Evolutionary conservation across 2,329 filamentous ascomycete genomes (phyloP).

Genomic region (Incumbomyces delicatus): DNA sequence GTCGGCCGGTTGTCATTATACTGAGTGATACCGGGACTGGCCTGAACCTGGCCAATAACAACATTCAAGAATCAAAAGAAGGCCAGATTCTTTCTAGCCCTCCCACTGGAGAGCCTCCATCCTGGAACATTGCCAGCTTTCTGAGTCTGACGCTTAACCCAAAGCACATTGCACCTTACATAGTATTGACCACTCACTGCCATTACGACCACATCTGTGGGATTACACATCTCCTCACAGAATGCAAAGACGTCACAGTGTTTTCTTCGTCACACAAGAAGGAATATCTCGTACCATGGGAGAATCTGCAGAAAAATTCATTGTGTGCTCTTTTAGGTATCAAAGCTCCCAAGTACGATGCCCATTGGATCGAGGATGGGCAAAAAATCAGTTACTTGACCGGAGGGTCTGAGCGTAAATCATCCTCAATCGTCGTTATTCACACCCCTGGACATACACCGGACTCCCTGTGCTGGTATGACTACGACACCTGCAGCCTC

Average conservation of each 20-base stretch:
- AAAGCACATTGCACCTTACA: slow-evolving; percentile 12
- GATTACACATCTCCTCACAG: slow-evolving; percentile 14
- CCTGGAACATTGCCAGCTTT: slow-evolving; percentile 16
- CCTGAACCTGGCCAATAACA: slow-evolving; percentile 6
- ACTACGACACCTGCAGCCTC: slow-evolving; percentile 10
- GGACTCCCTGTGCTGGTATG: slow-evolving; percentile 20
- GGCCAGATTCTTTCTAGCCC: not conserved
- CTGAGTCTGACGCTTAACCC: slow-evolving; percentile 17
- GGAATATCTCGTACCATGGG: slow-evolving; percentile 14
- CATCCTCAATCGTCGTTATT: slow-evolving; percentile 10
- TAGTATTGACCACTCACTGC: slow-evolving; percentile 17
- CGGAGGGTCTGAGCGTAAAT: not conserved
- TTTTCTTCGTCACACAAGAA: slow-evolving; percentile 13
- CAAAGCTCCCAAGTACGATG: slow-evolving; percentile 13
- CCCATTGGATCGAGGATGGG: slow-evolving; percentile 14
- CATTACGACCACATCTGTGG: slow-evolving; percentile 27
- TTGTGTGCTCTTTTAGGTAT: slow-evolving; percentile 12
- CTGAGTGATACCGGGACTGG: slow-evolving; percentile 19
- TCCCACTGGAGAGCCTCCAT: not conserved
- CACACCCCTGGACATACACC: slow-evolving; percentile 20
- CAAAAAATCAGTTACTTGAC: slow-evolving; percentile 2
- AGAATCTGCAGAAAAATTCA: slow-evolving; percentile 16
- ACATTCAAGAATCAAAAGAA: not conserved
- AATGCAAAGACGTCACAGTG: slow-evolving; percentile 8
- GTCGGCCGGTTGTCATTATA: slow-evolving; percentile 11